Percentiles rank a stretch among this genome's conserved stretches.
These are phyloP conservation scores for Podospora appendiculata DNA, from an alignment of 495 filamentous ascomycete species.

Conservation along the genomic window DNA sequence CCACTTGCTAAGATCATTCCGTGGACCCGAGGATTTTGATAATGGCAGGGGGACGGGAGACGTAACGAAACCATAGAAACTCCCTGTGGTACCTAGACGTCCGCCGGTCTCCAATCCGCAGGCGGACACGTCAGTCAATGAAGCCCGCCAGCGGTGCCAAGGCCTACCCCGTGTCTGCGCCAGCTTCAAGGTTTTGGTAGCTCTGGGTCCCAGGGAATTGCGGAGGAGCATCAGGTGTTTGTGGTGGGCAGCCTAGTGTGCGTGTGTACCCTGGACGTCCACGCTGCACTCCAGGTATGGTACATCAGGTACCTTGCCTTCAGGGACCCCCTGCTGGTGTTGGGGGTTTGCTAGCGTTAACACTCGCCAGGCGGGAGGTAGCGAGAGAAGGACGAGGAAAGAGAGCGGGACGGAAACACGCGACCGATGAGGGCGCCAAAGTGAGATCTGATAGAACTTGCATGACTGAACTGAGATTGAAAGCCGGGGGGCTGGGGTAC, in stretches of 20 bases:
- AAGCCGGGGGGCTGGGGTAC: too few relatives aligned
- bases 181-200: not conserved
- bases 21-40: too few relatives aligned
- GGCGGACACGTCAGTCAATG: not conserved
- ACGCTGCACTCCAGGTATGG: too few relatives aligned
- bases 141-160: not conserved
- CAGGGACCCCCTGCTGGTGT: not conserved
- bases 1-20: too few relatives aligned
- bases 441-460: constrained; percentile 4
- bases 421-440: not conserved
- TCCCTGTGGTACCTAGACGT: too few relatives aligned
- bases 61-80: too few relatives aligned
- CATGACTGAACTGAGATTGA: too few relatives aligned
- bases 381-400: not conserved
- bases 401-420: not conserved
- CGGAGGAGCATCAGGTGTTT: constrained; percentile 1
- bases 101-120: not conserved
- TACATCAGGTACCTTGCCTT: not conserved
- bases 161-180: not conserved
- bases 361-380: not conserved
- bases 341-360: not conserved
- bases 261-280: too few relatives aligned
- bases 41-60: too few relatives aligned
- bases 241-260: too few relatives aligned
- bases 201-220: constrained; percentile 4